Conservation (phyloP, 2,329 filamentous ascomycete species). For the Aspergillus unguis region DNA sequence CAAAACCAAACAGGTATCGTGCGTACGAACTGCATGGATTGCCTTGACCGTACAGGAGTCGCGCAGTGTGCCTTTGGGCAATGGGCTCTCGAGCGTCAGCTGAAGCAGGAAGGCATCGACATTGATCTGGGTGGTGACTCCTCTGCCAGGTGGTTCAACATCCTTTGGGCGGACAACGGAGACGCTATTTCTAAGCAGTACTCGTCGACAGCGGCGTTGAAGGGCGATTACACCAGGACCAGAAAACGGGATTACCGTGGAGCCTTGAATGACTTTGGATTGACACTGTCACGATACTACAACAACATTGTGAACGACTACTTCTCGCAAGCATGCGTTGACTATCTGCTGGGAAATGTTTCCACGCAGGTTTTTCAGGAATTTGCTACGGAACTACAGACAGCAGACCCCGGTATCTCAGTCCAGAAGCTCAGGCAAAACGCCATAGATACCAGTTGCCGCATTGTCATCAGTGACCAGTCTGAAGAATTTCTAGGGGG, state of each 20-base stretch:
- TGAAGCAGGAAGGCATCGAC: conserved; percentile 71
- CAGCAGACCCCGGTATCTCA: conserved; percentile 84
- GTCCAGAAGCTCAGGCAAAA: conserved; percentile 78
- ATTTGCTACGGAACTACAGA: conserved; percentile 92
- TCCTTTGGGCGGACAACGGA: conserved; percentile 94
- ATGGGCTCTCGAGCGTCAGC: conserved; percentile 73
- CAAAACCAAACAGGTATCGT: conserved; percentile 68
- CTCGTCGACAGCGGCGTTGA: conserved; percentile 89
- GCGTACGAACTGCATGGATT: conserved; percentile 99
- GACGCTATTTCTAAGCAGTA: conserved; percentile 96
- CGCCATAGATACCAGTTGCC: conserved; percentile 83
- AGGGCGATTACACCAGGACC: conserved; percentile 93
- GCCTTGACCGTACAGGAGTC: conserved; percentile 91
- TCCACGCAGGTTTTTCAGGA: conserved; percentile 84
- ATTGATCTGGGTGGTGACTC: conserved; percentile 74
- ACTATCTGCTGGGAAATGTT: conserved; percentile 88
- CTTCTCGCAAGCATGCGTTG: conserved; percentile 91
- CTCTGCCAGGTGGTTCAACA: conserved; percentile 90
- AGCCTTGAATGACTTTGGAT: conserved; percentile 82
- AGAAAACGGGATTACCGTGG: conserved; percentile 86
- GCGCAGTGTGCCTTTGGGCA: conserved; percentile 89
- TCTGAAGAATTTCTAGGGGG: conserved; percentile 81
- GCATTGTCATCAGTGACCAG: conserved; percentile 80
- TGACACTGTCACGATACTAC: conserved; percentile 73
- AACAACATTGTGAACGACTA: conserved; percentile 96